Percentiles rank a stretch among this genome's conserved stretches.
Evolutionary conservation across 129 eudicot species (phyloP).

Genomic region (Arctium minus): DNA sequence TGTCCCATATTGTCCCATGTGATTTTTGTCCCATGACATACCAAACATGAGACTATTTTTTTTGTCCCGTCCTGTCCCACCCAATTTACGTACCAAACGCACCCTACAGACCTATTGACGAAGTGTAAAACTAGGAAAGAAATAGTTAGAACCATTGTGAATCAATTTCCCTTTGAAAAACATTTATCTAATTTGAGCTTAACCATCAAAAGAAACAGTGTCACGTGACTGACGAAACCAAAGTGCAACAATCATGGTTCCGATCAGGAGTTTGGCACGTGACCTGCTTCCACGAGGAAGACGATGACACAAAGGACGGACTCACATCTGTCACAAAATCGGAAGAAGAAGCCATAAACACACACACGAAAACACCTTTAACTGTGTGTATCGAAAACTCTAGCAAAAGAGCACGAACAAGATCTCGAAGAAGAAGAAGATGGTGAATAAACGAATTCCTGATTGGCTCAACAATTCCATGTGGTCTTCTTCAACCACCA

Average conservation of each 20-base stretch:
- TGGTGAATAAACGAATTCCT: conserved; percentile 77
- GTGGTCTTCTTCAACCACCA: conserved; percentile 63
- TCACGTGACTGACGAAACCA: not conserved
- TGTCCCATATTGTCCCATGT: no score
- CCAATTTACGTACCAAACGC: no score
- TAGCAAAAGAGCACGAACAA: conserved; percentile 3
- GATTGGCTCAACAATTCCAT: conserved; percentile 96
- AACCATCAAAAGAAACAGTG: not conserved
- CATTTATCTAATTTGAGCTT: not conserved
- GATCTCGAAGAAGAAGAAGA: conserved; percentile 20
- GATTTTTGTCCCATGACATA: no score
- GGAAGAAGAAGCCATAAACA: not conserved
- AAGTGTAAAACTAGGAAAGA: no score
- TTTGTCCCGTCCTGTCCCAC: no score
- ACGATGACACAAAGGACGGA: conserved; percentile 9
- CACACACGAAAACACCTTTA: conserved; percentile 2
- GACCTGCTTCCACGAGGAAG: conserved; percentile 27
- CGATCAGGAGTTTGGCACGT: conserved; percentile 22
- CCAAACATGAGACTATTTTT: no score
- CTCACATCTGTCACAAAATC: conserved; percentile 8
- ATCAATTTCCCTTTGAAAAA: no score
- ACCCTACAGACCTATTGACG: no score
- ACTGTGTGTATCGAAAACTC: conserved; percentile 21
- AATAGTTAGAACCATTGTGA: no score
- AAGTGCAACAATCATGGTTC: conserved; percentile 1